Evolutionary conservation across 2,329 filamentous ascomycete genomes (phyloP), one percentile per base, ranked within the genome.

Genomic region (Talaromyces verruculosus): DNA sequence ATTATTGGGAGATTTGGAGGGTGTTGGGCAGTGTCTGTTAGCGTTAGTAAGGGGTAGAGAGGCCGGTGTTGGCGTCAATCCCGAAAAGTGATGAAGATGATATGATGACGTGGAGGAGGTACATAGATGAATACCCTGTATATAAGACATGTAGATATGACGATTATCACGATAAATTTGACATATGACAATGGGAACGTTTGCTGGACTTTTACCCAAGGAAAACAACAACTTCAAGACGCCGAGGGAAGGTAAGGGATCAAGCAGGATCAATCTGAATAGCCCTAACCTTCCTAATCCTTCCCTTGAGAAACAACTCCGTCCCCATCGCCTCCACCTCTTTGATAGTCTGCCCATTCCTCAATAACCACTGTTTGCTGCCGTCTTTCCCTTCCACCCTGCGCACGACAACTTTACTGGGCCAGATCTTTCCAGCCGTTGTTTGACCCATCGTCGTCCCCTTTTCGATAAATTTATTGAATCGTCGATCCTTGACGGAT

Each of bases 1-100:
- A 0, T 83, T 98, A 73, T 78, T 97, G 37, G 93, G 93, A 0
- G 93, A 97, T 80, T 75, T 97, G 68, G 88, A 91, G 68, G 92
- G 89, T 0, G 89, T 97, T 0, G 93, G 92, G 0, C 85, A 83
- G 71, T 93, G 91, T 68, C 76, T 97, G 39, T 82, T 83, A 71
- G 91, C 90, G 11, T 77, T 97, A 15, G 73, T 88, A 0, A 83
- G 84, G 64, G 93, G 89, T 1, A 83, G 91, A 63, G 81, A 79
- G 67, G 91, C 88, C 75, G 90, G 92, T 0, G 90, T 96, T 70
- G 92, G 93, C 33, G 17, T 55, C 25, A 33, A 55, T 22, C 1
- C 2, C 7, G 30, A 55, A 55, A 17, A 55, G 25, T 43, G 17
- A 43, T 17, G 25, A 55, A n/a, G 25, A 55, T 33, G 30, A 33